Base-by-base conservation (phyloP, 257 asterid species). In the Voacanga thouarsii region DNA sequence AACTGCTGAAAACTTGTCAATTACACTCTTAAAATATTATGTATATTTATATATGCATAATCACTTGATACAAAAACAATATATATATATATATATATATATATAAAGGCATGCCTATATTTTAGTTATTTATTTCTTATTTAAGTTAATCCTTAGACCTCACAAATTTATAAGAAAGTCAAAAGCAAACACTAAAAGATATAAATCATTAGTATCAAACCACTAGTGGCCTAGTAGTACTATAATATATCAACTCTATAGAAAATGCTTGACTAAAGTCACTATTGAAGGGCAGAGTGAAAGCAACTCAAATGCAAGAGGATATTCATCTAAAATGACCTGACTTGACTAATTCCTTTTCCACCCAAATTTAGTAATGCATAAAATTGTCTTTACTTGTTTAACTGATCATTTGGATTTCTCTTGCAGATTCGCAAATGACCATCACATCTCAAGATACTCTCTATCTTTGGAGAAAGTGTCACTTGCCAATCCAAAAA, bases 371-470 rank as follows among this genome's bases (percentile, higher is more conserved):
- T 79, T 50, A 72, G n/a, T 67, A 72, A 50, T 67, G 44, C 75
- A 53, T 75, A 45, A 16, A 65, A 65, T 30, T 39, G 69, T 65
- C 71, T 65, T 2, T 26, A 19, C 72, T 67, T 30, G 50, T 47
- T 24, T 30, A 41, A 65, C 12, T n/a, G 21, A 56, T 70, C 75
- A 41, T 63, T 65, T 65, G n/a, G 49, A 43, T 70, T 72, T 33
- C 63, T 72, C 15, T 39, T 24, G 55, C 16, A 49, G 64, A 75
- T 68, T 66, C 28, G 69, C 59, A 59, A 75, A 67, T 78, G 78
- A 69, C 88, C 61, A 72, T 84, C 83, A 74, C 87, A 86, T 85
- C 85, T 63, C 72, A 61, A 79, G 84, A 85, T 85, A 81, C 81
- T 82, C 61, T 30, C 65, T 16, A 21, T 73, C 84, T 88, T 81